Percentiles rank a stretch among this genome's conserved stretches.
Conservation (phyloP, 139 green algal genomes). For the Eudorina sp. region DNA sequence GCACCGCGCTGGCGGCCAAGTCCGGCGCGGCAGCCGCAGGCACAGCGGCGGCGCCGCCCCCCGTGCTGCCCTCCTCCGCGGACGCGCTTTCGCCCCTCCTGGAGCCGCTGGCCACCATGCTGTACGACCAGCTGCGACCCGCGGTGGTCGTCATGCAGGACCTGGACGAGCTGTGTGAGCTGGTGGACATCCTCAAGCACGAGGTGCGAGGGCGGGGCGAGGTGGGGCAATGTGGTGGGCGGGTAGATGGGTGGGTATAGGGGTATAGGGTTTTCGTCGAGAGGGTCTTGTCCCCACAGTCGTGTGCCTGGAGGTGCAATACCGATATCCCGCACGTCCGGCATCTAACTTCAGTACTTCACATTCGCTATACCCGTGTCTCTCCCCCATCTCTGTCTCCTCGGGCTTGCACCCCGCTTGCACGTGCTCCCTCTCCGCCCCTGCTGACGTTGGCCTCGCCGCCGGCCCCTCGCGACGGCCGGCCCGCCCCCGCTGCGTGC, state of each 20-base stretch:
- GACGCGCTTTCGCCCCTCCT: slow-evolving; percentile 79
- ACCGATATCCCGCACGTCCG: too few species aligned
- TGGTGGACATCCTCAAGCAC: slow-evolving; percentile 89
- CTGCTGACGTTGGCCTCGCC: too few species aligned
- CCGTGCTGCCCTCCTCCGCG: slow-evolving; percentile 33
- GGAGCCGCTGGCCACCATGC: slow-evolving; percentile 88
- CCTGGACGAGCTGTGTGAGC: slow-evolving; percentile 89
- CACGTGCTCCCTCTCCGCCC: too few species aligned
- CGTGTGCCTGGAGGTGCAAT: too few species aligned
- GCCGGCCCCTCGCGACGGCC: neutral
- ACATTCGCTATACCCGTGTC: too few species aligned
- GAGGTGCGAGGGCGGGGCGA: slow-evolving; percentile 80
- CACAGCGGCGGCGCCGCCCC: neutral
- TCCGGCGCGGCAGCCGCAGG: neutral
- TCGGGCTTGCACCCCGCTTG: too few species aligned
- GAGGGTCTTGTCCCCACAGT: too few species aligned
- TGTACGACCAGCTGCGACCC: slow-evolving; percentile 92
- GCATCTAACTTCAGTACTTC: too few species aligned
- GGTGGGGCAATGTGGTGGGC: too few species aligned
- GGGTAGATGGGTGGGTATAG: too few species aligned
- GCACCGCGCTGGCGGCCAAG: neutral
- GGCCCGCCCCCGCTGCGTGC: neutral
- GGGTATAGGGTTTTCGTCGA: neutral
- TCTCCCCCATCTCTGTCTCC: too few species aligned
- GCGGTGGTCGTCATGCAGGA: slow-evolving; percentile 83